Evolutionary conservation across 129 eudicot species (phyloP), one percentile per base, ranked within the genome.

Genomic region (Flaveria bidentis): DNA sequence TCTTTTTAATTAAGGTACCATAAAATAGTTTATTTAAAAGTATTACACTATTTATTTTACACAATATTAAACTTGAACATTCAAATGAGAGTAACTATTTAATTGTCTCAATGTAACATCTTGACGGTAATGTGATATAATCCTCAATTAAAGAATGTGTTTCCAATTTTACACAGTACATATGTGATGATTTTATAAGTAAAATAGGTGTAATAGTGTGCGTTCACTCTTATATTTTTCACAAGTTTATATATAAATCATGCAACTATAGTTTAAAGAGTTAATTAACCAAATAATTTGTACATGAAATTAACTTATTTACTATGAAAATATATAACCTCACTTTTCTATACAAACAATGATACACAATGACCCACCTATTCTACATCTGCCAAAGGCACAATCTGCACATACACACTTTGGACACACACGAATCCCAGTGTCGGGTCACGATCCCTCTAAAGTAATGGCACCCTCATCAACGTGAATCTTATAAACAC

Each of bases 381-480:
- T 22, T 63, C 61, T 28, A 57, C 51, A 41, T 73, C 68, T 72
- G 78, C 73, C 72, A 33, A 76, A 76, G 72, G 44, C 76, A 69
- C 46, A 55, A 47, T 69, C 41, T n/a, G 63, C 45, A 39, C 42
- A 61, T 69, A 67, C 68, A 74, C 71, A 81, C 60, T 53, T 73
- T 58, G 62, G 57, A 68, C 82, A 77, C 53, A 76, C 75, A 60
- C 51, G 44, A 70, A 77, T 72, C 67, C 67, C 83, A 75, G 2
- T 78, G 91, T 76, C 15, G 61, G 64, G 87, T 87, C 91, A 61
- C 83, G n/a, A 80, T 84, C 91, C 78, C 36, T 79, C 79, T 76
- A 84, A 87, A 87, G 88, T 69, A 76, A 82, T 81, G 88, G 42
- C 77, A 53, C 53, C 60, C 47, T 49, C 58, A 57, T 44, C 61